Evolutionary conservation across 2,329 filamentous ascomycete genomes (phyloP), one percentile per base, ranked within the genome.

Genomic region (Aspergillus chevalieri): DNA sequence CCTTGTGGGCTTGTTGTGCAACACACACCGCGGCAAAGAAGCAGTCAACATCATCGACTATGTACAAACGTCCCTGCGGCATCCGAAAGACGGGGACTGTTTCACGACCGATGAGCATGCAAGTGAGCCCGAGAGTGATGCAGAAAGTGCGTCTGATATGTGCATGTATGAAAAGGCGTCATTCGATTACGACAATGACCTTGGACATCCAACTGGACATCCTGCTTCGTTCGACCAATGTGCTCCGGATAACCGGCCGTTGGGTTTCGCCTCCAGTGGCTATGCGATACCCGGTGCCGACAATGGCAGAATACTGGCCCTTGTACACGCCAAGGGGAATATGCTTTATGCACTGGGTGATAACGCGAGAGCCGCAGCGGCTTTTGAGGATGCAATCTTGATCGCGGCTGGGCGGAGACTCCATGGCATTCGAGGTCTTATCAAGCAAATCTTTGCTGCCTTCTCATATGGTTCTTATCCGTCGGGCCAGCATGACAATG

Each of bases 281-380:
- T 97, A 95, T 67, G 81, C 83, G 12, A 84, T 98, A 41, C 81
- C 90, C 4, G 90, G 86, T 2, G 83, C 80, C 41, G 93, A 98
- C 58, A 97, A 96, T 65, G 93, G 92, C 7, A 83, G 93, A 52
- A 89, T 98, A 62, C 79, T 98, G 42, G 87, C 90, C n/a, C 78
- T 98, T 14, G 84, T 97, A 38, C 93, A 98, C 70, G 91, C 92
- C 17, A 98, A 97, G 69, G 93, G 92, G n/a, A 97, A 97, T 55
- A 94, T 97, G 86, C 78, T 97, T 1, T 98, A 98, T 69, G 84
- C 88, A 22, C 74, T 94, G 26, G 92, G 92, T 43, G 86, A 96
- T 57, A 87, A 93, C 55, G 76, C 79, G 36, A 82, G 79, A 38
- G 93, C 93, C 39, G 90, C 92, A 1, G 82, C 84, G 59, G 89